Conservation (phyloP, 169 alveolate genomes). For the Miamiensis avidus region DNA sequence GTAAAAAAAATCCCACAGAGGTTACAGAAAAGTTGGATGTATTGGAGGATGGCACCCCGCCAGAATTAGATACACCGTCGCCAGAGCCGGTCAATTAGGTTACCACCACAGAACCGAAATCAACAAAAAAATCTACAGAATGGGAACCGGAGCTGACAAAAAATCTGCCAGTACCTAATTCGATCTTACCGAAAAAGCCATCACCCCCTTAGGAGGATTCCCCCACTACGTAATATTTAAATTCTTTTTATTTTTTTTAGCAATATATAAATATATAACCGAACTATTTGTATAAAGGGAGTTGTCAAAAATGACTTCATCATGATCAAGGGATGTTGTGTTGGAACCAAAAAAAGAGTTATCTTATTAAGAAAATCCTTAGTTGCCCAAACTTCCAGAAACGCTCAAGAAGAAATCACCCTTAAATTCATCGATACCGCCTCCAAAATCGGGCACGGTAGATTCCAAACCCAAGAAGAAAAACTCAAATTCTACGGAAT, state of each 20-base stretch:
- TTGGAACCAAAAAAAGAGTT: constrained; percentile 98
- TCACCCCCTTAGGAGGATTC: constrained; percentile 98
- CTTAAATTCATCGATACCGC: constrained; percentile 99
- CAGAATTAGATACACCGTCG: constrained; percentile 99
- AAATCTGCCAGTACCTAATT: constrained; percentile 95
- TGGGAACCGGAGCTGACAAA: constrained; percentile 94
- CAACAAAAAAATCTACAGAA: constrained; percentile 99
- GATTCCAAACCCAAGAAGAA: constrained; percentile 99
- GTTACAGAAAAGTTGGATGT: constrained; percentile 99
- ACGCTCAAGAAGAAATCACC: constrained; percentile 94
- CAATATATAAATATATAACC: too few relatives aligned
- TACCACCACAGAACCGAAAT: constrained; percentile 99
- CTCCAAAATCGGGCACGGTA: constrained; percentile 99
- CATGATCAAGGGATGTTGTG: constrained; percentile 98
- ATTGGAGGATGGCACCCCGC: constrained; percentile 99
- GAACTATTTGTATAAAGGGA: constrained; percentile 88
- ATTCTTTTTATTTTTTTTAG: too few relatives aligned
- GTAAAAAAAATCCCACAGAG: constrained; percentile 99
- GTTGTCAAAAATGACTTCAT: constrained; percentile 97
- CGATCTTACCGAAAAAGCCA: constrained; percentile 97
- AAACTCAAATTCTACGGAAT: constrained; percentile 93
- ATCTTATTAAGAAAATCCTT: constrained; percentile 97
- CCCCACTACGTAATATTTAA: constrained; percentile 27
- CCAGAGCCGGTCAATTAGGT: constrained; percentile 99
- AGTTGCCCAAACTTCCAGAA: constrained; percentile 92